phyloP scores from a whole-genome alignment of 1,284 basidiomycete species.

The Apiotrichum laibachii region DNA sequence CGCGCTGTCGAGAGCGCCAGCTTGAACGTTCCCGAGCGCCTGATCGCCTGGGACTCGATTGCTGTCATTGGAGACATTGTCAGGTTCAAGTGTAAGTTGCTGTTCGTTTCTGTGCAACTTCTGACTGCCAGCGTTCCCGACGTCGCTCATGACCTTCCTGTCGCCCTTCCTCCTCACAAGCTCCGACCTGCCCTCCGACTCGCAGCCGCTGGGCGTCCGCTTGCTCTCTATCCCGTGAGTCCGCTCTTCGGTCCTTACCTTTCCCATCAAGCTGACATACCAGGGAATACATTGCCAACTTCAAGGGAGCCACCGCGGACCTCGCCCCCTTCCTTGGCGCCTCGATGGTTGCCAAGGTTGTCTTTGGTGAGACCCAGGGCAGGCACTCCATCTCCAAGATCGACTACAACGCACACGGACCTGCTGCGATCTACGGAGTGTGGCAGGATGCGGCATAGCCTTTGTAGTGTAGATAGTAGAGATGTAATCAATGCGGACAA shows the following conservation, averaged over 20 bases:
- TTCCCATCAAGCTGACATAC: neutral
- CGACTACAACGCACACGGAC: constrained; percentile 50
- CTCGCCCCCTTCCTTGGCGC: constrained; percentile 80
- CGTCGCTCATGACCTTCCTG: constrained; percentile 72
- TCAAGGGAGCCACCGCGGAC: constrained; percentile 76
- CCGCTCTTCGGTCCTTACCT: no score
- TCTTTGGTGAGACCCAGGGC: constrained; percentile 42
- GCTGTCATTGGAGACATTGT: constrained; percentile 79
- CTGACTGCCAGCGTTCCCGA: constrained; percentile 45
- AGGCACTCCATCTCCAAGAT: constrained; percentile 48
- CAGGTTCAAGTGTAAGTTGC: constrained; percentile 67
- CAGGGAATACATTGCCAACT: constrained; percentile 84
- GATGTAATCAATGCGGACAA: neutral
- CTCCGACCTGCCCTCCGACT: constrained; percentile 55
- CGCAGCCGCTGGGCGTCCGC: constrained; percentile 65
- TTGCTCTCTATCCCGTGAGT: constrained; percentile 66
- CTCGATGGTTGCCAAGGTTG: constrained; percentile 74
- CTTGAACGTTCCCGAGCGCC: constrained; percentile 56
- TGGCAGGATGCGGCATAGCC: constrained; percentile 17
- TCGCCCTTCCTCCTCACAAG: constrained; percentile 65
- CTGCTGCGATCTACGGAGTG: constrained; percentile 44
- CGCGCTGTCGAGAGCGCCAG: constrained; percentile 37
- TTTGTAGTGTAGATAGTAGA: constrained; percentile 7
- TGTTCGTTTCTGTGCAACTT: neutral
- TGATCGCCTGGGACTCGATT: constrained; percentile 74